Evolutionary conservation across 768 basidiomycete species (phyloP).

Genomic region (Rhodosporidiobolus odoratus): DNA sequence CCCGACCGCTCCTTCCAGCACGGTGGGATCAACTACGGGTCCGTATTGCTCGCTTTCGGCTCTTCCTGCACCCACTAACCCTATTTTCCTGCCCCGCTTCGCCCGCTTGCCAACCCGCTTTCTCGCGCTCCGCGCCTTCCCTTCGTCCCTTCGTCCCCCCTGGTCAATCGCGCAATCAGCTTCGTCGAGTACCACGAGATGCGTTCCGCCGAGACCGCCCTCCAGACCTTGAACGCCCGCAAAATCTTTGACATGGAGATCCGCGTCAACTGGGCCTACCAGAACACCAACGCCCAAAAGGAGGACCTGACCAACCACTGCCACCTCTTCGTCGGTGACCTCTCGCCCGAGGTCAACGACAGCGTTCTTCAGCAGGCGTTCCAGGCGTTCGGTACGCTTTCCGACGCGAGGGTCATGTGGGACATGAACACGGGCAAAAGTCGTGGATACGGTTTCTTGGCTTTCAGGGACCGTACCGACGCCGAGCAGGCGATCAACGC

Average conservation of each 20-base stretch:
- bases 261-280: slow-evolving; percentile 99
- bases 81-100: not conserved
- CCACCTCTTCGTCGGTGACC: slow-evolving; percentile 99
- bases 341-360: slow-evolving; percentile 97
- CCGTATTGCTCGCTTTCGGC: slow-evolving; percentile 45
- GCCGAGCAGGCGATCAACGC: slow-evolving; percentile 98
- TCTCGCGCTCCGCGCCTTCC: not conserved
- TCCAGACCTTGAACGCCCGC: slow-evolving; percentile 95
- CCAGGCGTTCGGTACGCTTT: slow-evolving; percentile 90
- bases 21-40: slow-evolving; percentile 98
- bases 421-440: slow-evolving; percentile 99
- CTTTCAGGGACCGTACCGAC: slow-evolving; percentile 97
- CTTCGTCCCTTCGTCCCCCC: not conserved
- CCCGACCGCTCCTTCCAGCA: slow-evolving; percentile 99
- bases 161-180: no score
- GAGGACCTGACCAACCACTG: slow-evolving; percentile 97
- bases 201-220: slow-evolving; percentile 97
- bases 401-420: slow-evolving; percentile 99
- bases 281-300: slow-evolving; percentile 87
- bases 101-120: not conserved
- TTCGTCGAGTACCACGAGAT: slow-evolving; percentile 94
- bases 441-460: slow-evolving; percentile 95
- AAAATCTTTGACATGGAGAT: slow-evolving; percentile 99
- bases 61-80: not conserved
- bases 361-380: slow-evolving; percentile 95